Evolutionary conservation across 495 filamentous ascomycete genomes (phyloP), one percentile per base, ranked within the genome.

Genomic region (Aspergillus avenaceus): DNA sequence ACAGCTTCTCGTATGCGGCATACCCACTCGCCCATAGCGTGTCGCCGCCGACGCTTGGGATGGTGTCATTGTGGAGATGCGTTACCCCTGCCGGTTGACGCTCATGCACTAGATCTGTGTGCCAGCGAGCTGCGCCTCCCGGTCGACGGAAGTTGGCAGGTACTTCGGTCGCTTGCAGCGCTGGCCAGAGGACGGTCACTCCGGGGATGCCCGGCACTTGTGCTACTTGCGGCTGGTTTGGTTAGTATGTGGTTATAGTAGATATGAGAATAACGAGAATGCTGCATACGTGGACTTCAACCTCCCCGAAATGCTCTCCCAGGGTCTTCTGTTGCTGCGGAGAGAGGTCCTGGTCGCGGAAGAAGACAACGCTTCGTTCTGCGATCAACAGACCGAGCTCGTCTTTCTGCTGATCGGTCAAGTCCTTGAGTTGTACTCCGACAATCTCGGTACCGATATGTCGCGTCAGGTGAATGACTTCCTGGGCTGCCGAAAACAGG

Each of bases 361-460:
- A 85, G 64, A 90, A 88, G 26, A 89, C 85, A 9, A 90, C 85
- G 47, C 83, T 85, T 24, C 86, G 69, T 62, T 87, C 84, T 3
- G 86, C 84, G 51, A 89, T 84, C 45, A 88, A 63, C 23, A 89
- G 66, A 0, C 78, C 85, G n/a, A 89, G 66, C 56, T 89, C 86
- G 59, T 87, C 84, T 45, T 74, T 82, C 49, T 88, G 84, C 62
- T 83, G 75, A 38, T 80, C 69, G 0, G 79, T 85, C 27, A 88
- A 66, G 47, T 87, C 83, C 47, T 85, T 87, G 22, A 87, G 63
- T 43, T 88, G 84, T 8, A 87, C 55, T 0, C 84, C 85, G 13
- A 84, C 81, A 46, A 87, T 84, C 54, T 88, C 84, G 3, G 84
- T 87, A 11, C 85, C 84, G 59, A 87, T 87, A 55, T 86, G 77